phyloP scores from a whole-genome alignment of 108 stramenopile genomes.

The Skeletonema potamos region DNA sequence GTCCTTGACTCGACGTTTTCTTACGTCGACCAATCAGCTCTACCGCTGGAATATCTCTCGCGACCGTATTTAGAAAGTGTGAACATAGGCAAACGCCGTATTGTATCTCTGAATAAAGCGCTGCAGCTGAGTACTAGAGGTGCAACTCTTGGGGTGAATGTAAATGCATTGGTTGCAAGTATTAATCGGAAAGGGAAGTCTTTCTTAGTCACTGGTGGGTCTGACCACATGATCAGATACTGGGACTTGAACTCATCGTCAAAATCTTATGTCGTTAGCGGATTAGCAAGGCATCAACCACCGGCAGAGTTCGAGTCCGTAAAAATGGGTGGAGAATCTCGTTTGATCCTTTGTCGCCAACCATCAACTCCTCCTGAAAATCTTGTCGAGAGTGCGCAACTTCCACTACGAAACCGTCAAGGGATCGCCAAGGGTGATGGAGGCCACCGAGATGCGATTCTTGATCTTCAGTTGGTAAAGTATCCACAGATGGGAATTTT shows the following conservation, averaged over 20 bases:
- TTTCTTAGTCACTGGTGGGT: conserved; percentile 91
- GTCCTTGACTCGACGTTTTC: conserved; percentile 53
- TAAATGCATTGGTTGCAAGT: conserved; percentile 83
- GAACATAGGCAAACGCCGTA: conserved; percentile 9
- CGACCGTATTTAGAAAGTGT: conserved; percentile 52
- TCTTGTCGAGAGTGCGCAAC: conserved; percentile 50
- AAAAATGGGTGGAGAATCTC: conserved; percentile 44
- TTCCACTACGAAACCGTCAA: conserved; percentile 38
- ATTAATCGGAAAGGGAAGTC: conserved; percentile 62
- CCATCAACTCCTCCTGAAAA: conserved; percentile 39
- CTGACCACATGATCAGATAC: conserved; percentile 79
- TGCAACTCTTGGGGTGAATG: conserved; percentile 19
- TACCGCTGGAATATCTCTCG: conserved; percentile 34
- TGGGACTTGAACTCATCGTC: conserved; percentile 88
- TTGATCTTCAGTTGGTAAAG: conserved; percentile 73
- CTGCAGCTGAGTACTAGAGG: conserved; percentile 21
- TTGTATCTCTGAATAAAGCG: conserved; percentile 21
- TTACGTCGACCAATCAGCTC: conserved; percentile 39
- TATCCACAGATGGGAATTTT: conserved; percentile 63
- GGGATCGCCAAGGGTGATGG: conserved; percentile 37
- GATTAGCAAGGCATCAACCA: conserved; percentile 58
- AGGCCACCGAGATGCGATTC: conserved; percentile 66
- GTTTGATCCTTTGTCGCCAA: conserved; percentile 78
- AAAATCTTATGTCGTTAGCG: conserved; percentile 84
- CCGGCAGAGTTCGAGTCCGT: conserved; percentile 74